Evolutionary conservation across 2,329 filamentous ascomycete genomes (phyloP), one percentile per base, ranked within the genome.

Genomic region (Trichoderma sp.): DNA sequence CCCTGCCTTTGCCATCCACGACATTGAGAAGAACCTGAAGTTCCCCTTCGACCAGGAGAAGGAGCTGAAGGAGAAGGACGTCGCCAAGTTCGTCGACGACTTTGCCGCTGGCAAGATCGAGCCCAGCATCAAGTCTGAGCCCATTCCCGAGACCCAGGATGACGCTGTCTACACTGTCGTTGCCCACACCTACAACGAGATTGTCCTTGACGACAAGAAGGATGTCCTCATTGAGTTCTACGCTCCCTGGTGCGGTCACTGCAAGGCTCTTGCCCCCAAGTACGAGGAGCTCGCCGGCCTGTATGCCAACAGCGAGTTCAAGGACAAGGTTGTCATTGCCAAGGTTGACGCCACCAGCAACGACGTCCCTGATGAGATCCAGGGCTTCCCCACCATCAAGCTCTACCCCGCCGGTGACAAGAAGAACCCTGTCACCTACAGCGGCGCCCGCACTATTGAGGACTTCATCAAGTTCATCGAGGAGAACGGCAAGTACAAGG

Each of bases 381-480:
- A 93, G 82, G 96, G 96, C 73, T 99, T 99, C 91, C 96, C 96
- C 69, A 99, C 96, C 81, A 97, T 99, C 88, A 98, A 98, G 89
- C 89, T 99, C 75, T 99, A 89, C 91, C 89, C 93, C 73, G 96
- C 96, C 76, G 94, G 94, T 77, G 87, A 87, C 82, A 99, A 99
- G 90, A 86, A 87, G 78, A 85, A 89, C 75, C 92, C 96, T 70
- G 82, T 97, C 72, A 93, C 93, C 76, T 99, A 97, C 88, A 87
- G 86, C 73, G 96, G 96, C 76, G 88, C 91, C 73, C 93, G 96
- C 77, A 96, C 93, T 68, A 84, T 97, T 68, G 93, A 97, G 85
- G 96, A 98, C 80, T 88, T 99, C 71, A 91, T 92, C 77, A 87
- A 91, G 77, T 99, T 99, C 85, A 88, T 99, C 81, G 90, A 93